Base-by-base conservation (phyloP, 805 yeast species). In the Kodamaea laetipori region DNA sequence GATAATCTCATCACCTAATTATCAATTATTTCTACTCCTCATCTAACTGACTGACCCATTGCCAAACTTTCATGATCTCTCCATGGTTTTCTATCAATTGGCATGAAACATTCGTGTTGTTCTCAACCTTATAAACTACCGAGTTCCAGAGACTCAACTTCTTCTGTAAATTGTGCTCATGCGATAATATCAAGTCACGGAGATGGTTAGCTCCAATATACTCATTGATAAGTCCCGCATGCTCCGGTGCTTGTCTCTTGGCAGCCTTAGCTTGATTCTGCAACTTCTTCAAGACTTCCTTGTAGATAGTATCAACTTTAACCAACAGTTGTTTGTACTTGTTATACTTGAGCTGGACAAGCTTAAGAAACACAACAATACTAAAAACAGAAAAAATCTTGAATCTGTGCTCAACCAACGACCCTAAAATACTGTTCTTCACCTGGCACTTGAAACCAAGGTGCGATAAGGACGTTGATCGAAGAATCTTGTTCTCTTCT, bases 61-160 rank as follows among this genome's bases (percentile, higher is more conserved):
- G 89, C 88, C 95, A 86, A 26, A 87, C 87, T 57, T 81, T 81
- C 75, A 86, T 80, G 47, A 90, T 86, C 52, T 90, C 97, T 12
- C 97, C 97, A 55, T 84, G 86, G 21, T 82, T 74, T 58, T 90
- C 97, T 44, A 79, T 64, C 43, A 83, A 73, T 28, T 78, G 73
- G 12, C 75, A 69, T 45, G 81, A 76, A 9, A 90, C 78, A 54
- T 83, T 84, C 16, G 85, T 68, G 58, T 86, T 84, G 35, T 67
- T 64, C 51, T 87, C 95, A 4, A 90, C 75, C 24, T 65, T 69
- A 15, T 63, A 63, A 36, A 73, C 67, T 1, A 88, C 81, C 17
- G 60, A 57, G 11, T 69, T 71, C 95, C 96, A 87, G 6, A 83
- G 55, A 24, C 64, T 56, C 47, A 75, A 50, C 48, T 57, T 42